Evolutionary conservation across 768 basidiomycete species (phyloP).

Genomic region (Amanita fuliginea): DNA sequence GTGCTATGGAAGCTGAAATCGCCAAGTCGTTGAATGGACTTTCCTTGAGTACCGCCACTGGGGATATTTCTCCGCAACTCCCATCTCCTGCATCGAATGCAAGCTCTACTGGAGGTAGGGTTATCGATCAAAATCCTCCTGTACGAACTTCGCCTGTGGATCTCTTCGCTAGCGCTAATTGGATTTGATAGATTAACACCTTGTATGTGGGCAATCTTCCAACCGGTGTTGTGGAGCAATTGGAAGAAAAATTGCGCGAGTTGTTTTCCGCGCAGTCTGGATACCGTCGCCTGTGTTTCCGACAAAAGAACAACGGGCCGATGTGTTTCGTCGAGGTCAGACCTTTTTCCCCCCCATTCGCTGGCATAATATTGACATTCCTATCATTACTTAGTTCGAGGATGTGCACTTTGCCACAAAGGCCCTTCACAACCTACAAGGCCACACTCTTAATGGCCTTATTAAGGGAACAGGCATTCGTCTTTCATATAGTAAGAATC

Average conservation of each 20-base stretch:
- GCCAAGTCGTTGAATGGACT: constrained; percentile 34
- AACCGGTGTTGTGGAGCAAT: constrained; percentile 59
- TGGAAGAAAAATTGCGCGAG: constrained; percentile 80
- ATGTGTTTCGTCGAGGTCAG: constrained; percentile 98
- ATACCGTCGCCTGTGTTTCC: constrained; percentile 86
- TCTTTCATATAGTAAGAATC: constrained; percentile 96
- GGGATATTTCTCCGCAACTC: constrained; percentile 59
- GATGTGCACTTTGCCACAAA: constrained; percentile 77
- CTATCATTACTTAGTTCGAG: constrained; percentile 55
- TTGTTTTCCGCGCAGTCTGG: constrained; percentile 75
- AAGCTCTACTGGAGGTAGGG: constrained; percentile 34
- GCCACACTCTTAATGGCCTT: constrained; percentile 80
- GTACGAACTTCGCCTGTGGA: constrained; percentile 27
- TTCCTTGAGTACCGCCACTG: constrained; percentile 41
- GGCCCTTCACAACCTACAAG: constrained; percentile 86
- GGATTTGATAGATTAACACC: constrained; percentile 67
- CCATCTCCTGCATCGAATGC: constrained; percentile 67
- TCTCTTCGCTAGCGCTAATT: constrained; percentile 2
- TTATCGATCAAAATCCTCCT: constrained; percentile 89
- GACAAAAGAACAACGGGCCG: constrained; percentile 94
- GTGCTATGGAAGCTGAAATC: constrained; percentile 18
- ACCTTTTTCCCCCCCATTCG: constrained; percentile 7
- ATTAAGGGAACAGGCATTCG: constrained; percentile 96
- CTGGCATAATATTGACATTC: constrained; percentile 42
- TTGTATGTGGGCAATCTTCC: constrained; percentile 99